Base-by-base conservation (phyloP, 2,329 filamentous ascomycete genomes). In the Teratosphaeria epicoccoides region DNA sequence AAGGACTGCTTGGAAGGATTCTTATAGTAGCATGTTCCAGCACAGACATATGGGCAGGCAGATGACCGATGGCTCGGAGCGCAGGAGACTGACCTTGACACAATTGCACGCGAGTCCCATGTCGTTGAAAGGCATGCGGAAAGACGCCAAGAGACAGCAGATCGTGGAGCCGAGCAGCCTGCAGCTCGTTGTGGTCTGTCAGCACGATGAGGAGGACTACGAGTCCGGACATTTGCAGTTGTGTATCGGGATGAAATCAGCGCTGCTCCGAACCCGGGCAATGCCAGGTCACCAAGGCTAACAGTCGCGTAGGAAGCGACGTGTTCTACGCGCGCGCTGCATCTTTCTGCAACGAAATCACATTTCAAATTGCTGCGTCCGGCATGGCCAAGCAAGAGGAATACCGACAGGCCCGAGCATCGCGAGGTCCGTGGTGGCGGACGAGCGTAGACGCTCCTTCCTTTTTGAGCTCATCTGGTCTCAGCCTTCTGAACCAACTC, bases 1-100 rank as follows among this genome's bases (percentile, higher is more conserved):
- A 46, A 29, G 4, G 28, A 44, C 12, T 17, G 40, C 12, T 46
- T 44, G 17, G 17, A 26, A 7, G 4, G 44, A 11, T 49, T 43
- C 28, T 50, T 53, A 50, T 53, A 49, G 44, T 20, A 12, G 25
- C 17, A 20, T 53, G 47, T 53, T 46, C 28, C 26, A 12, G 25
- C 17, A 20, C 12, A 20, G n/a, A 24, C 24, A 7, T 23, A 17
- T 7, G 24, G 24, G 22, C 23, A n/a, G 17, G 24, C 5, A 24
- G 47, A 14, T 26, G 20, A 28, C 10, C 23, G 28, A 43, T 28
- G n/a, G 33, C 33, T 22, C 12, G 17, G 28, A 43, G n/a, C 29
- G 47, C 24, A 7, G 9, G 24, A 47, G 46, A 40, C 46, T 47
- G 25, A 29, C 12, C 24, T 6, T 9, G 12, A 1, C 20, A 5